Evolutionary conservation across 1,139 yeast species (phyloP).

Genomic region (Arxiozyma bovina): DNA sequence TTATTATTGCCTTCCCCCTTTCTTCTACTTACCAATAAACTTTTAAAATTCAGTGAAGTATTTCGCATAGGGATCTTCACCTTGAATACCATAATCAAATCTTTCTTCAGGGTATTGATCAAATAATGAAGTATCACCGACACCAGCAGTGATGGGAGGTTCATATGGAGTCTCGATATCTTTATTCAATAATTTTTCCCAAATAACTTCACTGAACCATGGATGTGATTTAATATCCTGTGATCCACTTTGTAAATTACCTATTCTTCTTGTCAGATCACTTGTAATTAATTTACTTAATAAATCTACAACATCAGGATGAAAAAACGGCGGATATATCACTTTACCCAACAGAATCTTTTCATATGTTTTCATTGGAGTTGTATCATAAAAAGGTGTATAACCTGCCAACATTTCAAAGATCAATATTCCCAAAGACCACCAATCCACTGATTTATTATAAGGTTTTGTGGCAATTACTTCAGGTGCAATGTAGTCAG

Average conservation of each 20-base stretch:
- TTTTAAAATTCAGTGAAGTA: conserved; percentile 68
- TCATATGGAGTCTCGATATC: conserved; percentile 97
- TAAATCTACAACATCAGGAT: conserved; percentile 81
- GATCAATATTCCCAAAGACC: conserved; percentile 91
- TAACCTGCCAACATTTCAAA: conserved; percentile 97
- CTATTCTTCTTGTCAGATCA: conserved; percentile 82
- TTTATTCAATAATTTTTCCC: conserved; percentile 83
- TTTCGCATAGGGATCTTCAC: conserved; percentile 76
- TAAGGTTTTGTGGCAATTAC: conserved; percentile 95
- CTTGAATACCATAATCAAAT: conserved; percentile 72
- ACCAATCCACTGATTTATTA: conserved; percentile 97
- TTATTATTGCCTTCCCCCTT: background rate
- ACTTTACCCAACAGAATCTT: conserved; percentile 84
- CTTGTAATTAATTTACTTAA: conserved; percentile 75
- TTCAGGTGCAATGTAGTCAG: conserved; percentile 97
- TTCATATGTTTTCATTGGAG: conserved; percentile 96
- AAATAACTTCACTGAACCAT: conserved; percentile 92
- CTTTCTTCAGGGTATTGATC: conserved; percentile 95
- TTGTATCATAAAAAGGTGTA: conserved; percentile 93
- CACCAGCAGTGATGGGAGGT: conserved; percentile 94
- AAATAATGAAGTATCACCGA: conserved; percentile 89
- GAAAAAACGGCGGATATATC: conserved; percentile 78
- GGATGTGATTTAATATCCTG: conserved; percentile 84
- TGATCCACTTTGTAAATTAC: conserved; percentile 86
- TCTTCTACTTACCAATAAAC: background rate